phyloP scores from a whole-genome alignment of 1,139 yeast genomes.

The Lodderomyces margitis region DNA sequence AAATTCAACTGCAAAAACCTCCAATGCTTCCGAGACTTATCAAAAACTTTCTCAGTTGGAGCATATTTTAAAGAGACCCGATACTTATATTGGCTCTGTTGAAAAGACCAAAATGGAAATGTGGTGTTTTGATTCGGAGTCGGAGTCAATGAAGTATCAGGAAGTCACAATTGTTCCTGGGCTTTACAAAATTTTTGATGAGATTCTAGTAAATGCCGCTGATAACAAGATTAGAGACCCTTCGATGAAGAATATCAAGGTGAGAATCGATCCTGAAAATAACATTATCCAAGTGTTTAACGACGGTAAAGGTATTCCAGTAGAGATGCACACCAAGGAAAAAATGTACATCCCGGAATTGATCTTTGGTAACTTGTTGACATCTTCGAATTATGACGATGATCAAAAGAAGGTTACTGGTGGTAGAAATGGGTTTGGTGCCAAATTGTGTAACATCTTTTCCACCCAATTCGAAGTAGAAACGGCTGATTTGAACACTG shows the following conservation, averaged over 20 bases:
- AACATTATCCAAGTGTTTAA: conserved; percentile 79
- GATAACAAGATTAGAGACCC: conserved; percentile 97
- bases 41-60: conserved; percentile 93
- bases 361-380: conserved; percentile 91
- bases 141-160: conserved; percentile 69
- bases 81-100: conserved; percentile 94
- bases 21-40: conserved; percentile 69
- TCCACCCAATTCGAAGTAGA: conserved; percentile 85
- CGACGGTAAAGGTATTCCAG: conserved; percentile 95
- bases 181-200: conserved; percentile 93
- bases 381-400: conserved; percentile 96
- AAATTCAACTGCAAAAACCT: conserved; percentile 8
- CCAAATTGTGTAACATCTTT: conserved; percentile 85
- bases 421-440: conserved; percentile 99
- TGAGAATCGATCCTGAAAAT: conserved; percentile 70
- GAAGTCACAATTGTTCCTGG: conserved; percentile 90
- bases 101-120: conserved; percentile 76
- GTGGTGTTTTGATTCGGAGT: conserved; percentile 79
- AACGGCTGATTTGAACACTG: conserved; percentile 75
- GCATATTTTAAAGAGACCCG: conserved; percentile 96
- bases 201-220: conserved; percentile 96
- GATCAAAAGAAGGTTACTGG: conserved; percentile 95
- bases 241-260: conserved; percentile 79
- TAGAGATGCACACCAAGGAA: conserved; percentile 90
- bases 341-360: conserved; percentile 92